These are phyloP conservation scores for Backusella sp. DNA, from an alignment of 192 early-diverging fungal genomes.

Conservation along the genomic window DNA sequence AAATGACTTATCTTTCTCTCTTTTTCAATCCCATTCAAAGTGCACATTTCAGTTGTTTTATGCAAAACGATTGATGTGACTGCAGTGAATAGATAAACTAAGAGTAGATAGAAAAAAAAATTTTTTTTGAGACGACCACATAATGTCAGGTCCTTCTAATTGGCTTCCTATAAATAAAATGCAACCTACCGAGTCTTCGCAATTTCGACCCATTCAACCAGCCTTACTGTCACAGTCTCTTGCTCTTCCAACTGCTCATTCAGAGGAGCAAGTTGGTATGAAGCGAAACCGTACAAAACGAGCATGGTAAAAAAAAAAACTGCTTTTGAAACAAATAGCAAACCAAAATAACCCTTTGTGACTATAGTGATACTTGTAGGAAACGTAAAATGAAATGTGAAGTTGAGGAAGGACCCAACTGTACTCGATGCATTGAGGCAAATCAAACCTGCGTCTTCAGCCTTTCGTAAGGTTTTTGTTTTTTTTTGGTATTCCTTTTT, in stretches of 20 bases:
- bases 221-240: neutral
- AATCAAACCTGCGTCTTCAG: neutral
- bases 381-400: slow-evolving; percentile 1
- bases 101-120: neutral
- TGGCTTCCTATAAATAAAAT: neutral
- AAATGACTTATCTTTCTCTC: too few species aligned
- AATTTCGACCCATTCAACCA: neutral
- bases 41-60: too few species aligned
- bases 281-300: neutral
- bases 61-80: too few species aligned
- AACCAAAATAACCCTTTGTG: neutral
- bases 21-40: too few species aligned
- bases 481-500: neutral
- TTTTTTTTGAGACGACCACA: neutral
- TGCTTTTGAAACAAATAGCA: too few species aligned
- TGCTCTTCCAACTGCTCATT: neutral
- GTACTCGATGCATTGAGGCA: neutral
- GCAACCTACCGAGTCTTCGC: neutral
- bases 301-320: neutral
- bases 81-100: neutral
- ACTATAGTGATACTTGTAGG: neutral
- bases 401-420: neutral
- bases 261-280: neutral
- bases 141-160: neutral
- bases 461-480: neutral